These are phyloP conservation scores for Cicer judaicum DNA, from an alignment of 306 rosid species.

Conservation along the genomic window DNA sequence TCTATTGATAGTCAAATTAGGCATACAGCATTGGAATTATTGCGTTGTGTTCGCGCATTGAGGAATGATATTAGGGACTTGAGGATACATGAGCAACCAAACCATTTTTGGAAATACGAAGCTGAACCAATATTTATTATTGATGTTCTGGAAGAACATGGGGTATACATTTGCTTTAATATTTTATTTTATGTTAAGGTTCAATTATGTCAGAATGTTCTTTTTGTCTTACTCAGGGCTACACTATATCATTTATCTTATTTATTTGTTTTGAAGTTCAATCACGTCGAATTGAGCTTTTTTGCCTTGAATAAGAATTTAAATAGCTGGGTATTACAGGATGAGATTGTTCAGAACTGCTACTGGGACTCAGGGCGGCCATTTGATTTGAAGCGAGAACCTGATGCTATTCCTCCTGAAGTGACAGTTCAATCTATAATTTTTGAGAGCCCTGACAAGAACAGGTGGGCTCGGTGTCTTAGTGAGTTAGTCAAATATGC, in stretches of 20 bases:
- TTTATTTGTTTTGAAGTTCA: constrained; percentile 42
- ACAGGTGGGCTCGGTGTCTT: constrained; percentile 98
- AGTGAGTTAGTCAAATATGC: constrained; percentile 95
- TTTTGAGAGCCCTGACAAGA: constrained; percentile 97
- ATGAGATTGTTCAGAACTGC: constrained; percentile 96
- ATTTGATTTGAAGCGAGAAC: constrained; percentile 91
- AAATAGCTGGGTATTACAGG: constrained; percentile 62
- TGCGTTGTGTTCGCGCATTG: constrained; percentile 97
- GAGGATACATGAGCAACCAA: constrained; percentile 66
- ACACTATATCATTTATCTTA: constrained; percentile 35
- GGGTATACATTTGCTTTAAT: constrained; percentile 60
- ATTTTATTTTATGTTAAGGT: constrained; percentile 27
- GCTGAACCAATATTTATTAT: constrained; percentile 93
- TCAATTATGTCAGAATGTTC: constrained; percentile 32
- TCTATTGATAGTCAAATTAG: constrained; percentile 97
- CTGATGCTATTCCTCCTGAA: constrained; percentile 93
- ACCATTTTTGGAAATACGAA: constrained; percentile 72
- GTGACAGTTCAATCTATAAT: constrained; percentile 93
- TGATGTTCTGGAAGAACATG: constrained; percentile 98
- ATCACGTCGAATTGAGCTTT: constrained; percentile 24
- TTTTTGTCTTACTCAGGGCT: constrained; percentile 53
- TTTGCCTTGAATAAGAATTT: constrained; percentile 31
- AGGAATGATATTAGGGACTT: constrained; percentile 87
- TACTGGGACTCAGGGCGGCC: constrained; percentile 98
- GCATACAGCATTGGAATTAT: constrained; percentile 89